Percentiles rank a stretch among this genome's conserved stretches.
Conservation (phyloP, 1,284 basidiomycete species). For the Cryptococcus sp. region DNA sequence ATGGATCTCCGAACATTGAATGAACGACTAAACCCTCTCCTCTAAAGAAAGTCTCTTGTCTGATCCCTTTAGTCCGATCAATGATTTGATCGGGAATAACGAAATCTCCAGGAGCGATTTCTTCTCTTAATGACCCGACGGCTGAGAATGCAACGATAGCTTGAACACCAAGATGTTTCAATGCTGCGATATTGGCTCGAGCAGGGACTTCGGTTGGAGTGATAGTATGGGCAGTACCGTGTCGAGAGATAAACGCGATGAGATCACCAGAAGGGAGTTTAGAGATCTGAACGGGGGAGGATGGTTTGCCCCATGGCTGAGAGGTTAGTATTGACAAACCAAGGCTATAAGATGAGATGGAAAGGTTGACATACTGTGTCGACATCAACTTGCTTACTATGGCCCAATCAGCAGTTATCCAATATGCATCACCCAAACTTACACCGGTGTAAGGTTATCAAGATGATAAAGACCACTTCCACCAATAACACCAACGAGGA, state of each 20-base stretch:
- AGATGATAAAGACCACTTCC: slow-evolving; percentile 84
- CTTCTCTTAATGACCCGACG: slow-evolving; percentile 92
- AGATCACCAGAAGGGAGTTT: slow-evolving; percentile 69
- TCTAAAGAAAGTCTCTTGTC: slow-evolving; percentile 82
- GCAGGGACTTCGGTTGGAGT: slow-evolving; percentile 72
- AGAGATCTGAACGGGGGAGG: slow-evolving; percentile 84
- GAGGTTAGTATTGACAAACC: neutral
- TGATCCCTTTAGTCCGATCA: slow-evolving; percentile 89
- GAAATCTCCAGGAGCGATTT: slow-evolving; percentile 87
- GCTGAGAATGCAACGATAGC: slow-evolving; percentile 91
- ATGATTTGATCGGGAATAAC: slow-evolving; percentile 89
- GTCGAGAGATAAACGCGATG: slow-evolving; percentile 88
- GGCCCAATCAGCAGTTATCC: neutral
- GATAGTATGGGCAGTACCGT: slow-evolving; percentile 70
- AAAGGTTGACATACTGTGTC: slow-evolving; percentile 37
- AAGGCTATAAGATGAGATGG: neutral
- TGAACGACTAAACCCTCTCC: slow-evolving; percentile 79
- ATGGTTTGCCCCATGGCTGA: slow-evolving; percentile 90
- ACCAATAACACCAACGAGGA: slow-evolving; percentile 76
- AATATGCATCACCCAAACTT: slow-evolving; percentile 31
- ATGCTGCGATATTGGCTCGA: slow-evolving; percentile 90
- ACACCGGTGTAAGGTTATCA: slow-evolving; percentile 79
- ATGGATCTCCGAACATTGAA: slow-evolving; percentile 90
- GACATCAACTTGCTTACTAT: slow-evolving; percentile 57
- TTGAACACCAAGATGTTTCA: slow-evolving; percentile 85